A percentile compares a stretch with the other conserved stretches of the same genome.
Conservation (phyloP, 768 basidiomycete genomes). For the Lyophyllum semitale region DNA sequence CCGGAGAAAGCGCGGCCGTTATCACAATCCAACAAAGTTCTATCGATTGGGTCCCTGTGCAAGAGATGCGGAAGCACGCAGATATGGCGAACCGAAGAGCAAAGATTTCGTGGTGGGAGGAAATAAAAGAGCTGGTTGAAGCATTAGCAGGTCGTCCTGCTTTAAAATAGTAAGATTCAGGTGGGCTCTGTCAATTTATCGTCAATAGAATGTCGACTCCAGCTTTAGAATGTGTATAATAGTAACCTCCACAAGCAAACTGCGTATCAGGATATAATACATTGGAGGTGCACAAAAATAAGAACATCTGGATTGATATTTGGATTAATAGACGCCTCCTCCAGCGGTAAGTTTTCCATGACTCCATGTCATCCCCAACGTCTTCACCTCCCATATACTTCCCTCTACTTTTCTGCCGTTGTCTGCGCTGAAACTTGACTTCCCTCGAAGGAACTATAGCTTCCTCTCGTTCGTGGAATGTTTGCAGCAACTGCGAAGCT, state of each 20-base stretch:
- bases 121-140: conserved; percentile 70
- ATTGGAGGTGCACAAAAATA: too few species aligned
- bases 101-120: conserved; percentile 77
- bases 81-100: conserved; percentile 92
- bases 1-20: conserved; percentile 74
- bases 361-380: neutral
- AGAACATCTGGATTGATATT: too few species aligned
- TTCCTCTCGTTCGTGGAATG: too few species aligned
- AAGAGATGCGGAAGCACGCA: conserved; percentile 81
- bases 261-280: too few species aligned
- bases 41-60: conserved; percentile 81
- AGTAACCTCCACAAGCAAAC: too few species aligned
- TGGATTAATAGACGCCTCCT: too few species aligned
- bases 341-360: too few species aligned
- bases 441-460: too few species aligned
- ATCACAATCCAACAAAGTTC: conserved; percentile 88
- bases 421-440: too few species aligned
- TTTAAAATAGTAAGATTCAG: conserved; percentile 39
- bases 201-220: neutral
- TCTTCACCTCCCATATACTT: neutral
- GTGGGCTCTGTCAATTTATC: conserved; percentile 4
- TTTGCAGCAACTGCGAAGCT: too few species aligned
- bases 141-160: conserved; percentile 67
- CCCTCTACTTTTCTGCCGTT: neutral
- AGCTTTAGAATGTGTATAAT: too few species aligned